phyloP scores from a whole-genome alignment of 768 basidiomycete species.

The Suillus americanus region DNA sequence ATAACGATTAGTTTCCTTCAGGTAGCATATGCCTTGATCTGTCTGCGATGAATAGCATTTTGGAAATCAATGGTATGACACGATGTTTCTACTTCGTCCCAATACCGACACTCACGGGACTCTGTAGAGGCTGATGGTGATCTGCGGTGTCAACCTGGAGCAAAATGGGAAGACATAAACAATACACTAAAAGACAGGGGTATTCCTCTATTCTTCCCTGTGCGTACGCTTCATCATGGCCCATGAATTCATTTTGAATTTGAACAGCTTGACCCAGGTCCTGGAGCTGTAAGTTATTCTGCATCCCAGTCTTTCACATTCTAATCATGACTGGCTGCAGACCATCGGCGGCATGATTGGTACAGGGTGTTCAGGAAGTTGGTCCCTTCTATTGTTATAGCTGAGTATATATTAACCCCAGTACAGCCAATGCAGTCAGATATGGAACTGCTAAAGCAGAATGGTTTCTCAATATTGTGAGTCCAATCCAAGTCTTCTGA shows the following conservation, averaged over 20 bases:
- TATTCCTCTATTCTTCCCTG: constrained; percentile 85
- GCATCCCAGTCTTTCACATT: not conserved
- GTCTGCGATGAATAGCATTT: constrained; percentile 64
- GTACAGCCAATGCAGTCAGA: constrained; percentile 71
- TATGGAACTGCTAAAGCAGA: constrained; percentile 88
- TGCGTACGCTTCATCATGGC: constrained; percentile 32
- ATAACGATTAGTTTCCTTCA: constrained; percentile 31
- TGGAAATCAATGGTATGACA: constrained; percentile 51
- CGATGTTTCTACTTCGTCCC: constrained; percentile 1
- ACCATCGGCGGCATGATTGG: constrained; percentile 90
- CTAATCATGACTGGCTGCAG: constrained; percentile 25
- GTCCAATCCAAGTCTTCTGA: constrained; percentile 23
- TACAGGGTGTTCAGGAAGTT: constrained; percentile 84
- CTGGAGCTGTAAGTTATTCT: constrained; percentile 53
- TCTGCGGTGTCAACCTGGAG: constrained; percentile 73
- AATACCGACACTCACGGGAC: not conserved
- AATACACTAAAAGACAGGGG: constrained; percentile 61
- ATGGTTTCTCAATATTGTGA: constrained; percentile 81
- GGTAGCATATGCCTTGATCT: constrained; percentile 71
- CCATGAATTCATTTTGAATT: not conserved
- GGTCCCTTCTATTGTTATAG: constrained; percentile 26
- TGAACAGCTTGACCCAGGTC: constrained; percentile 66
- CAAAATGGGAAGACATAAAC: constrained; percentile 81
- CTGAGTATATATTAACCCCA: not conserved
- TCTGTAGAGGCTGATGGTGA: constrained; percentile 69